These are phyloP conservation scores for Capsaspora owczarzaki DNA, from an alignment of 78 protist genomes.

Conservation along the genomic window DNA sequence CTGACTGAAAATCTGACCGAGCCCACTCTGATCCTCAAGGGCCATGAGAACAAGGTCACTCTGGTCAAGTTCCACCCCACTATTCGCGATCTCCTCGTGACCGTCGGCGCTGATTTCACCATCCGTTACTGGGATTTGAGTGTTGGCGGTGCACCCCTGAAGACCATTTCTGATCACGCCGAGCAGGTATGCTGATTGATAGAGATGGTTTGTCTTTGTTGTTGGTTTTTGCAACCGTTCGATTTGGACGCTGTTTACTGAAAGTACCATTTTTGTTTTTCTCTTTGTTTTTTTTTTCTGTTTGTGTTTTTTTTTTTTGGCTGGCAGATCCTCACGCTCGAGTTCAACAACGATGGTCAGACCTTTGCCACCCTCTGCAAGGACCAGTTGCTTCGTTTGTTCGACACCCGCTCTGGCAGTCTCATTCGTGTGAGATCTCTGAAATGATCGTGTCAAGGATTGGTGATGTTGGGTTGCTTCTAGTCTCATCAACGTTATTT, in stretches of 20 bases:
- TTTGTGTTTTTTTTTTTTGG: not conserved
- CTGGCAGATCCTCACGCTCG: constrained; percentile 1
- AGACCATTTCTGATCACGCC: not conserved
- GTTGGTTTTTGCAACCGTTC: no score
- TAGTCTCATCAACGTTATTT: no score
- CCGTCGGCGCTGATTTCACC: constrained; percentile 20
- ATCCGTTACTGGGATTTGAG: constrained; percentile 38
- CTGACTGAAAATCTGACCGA: constrained; percentile 8
- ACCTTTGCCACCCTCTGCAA: constrained; percentile 26
- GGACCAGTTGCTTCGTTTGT: constrained; percentile 31
- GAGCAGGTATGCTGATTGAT: not conserved
- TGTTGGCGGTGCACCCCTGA: not conserved
- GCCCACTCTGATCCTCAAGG: constrained; percentile 1
- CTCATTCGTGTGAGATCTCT: not conserved
- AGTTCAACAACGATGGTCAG: constrained; percentile 40
- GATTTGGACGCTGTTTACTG: no score
- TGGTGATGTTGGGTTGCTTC: no score
- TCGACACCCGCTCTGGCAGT: constrained; percentile 36
- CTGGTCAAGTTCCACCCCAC: constrained; percentile 16
- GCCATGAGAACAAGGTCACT: constrained; percentile 37
- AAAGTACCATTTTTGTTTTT: no score
- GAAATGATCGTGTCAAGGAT: no score
- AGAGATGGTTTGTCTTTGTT: no score
- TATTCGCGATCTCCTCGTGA: constrained; percentile 28
- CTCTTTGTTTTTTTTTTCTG: not conserved